Base-by-base conservation (phyloP, 805 yeast species). In the Scheffersomyces amazonensis region DNA sequence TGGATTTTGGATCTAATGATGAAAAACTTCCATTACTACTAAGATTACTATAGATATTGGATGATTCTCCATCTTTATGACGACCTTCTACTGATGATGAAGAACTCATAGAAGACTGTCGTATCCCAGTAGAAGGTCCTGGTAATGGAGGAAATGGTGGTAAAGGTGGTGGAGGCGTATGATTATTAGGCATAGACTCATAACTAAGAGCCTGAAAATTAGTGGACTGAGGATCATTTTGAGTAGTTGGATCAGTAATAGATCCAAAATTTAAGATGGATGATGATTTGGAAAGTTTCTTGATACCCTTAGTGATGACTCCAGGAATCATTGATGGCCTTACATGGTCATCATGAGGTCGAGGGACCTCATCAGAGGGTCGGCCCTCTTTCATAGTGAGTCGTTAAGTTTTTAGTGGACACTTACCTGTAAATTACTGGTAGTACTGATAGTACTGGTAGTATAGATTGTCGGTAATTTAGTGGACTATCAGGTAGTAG, bases 131-230 rank as follows among this genome's bases (percentile, higher is more conserved):
- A 10, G 6, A 11, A 11, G 8, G 8, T 12, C 27, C 27, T 5
- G 13, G 27, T 24, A 5, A 11, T 13, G 8, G 8, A 10, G 8
- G 13, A 11, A 24, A 24, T 5, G 8, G 5, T 24, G 8, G 13
- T 5, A 12, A 5, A 24, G 8, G 8, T 24, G 5, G 13, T 24
- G 13, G 5, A 8, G 13, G 12, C n/a, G n/a, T n/a, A n/a, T n/a
- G n/a, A 24, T 24, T 24, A 24, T 24, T 24, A 11, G 5, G 27
- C 8, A 13, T 24, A 10, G 30, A 27, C 5, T n/a, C 39, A 19
- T 36, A 36, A 15, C 66, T 60, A 18, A 67, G 56, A 13, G 73
- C 67, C 31, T 62, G 70, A 46, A 66, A 66, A 4, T 27, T 27
- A 5, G 6, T 6, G 27, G 13, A 12, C n/a, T 11, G 8, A 5